A percentile compares a stretch with the other conserved stretches of the same genome.
phyloP scores from a whole-genome alignment of 768 basidiomycete species.

The Mrakia gelida region DNA sequence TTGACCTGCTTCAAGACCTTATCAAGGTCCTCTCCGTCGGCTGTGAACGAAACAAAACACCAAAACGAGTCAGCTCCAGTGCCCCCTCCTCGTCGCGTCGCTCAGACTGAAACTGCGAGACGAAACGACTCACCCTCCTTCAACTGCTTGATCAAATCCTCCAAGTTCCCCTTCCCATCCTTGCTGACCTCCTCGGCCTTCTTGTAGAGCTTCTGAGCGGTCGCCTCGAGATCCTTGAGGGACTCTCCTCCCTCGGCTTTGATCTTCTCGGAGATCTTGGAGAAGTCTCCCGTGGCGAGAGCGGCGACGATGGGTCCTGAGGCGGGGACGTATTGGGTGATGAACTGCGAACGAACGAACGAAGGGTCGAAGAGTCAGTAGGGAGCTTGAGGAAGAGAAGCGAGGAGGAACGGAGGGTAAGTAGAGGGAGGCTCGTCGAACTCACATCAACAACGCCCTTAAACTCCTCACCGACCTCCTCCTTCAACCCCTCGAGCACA shows the following conservation, averaged over 20 bases:
- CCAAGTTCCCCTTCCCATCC: conserved; percentile 41
- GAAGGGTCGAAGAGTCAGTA: not conserved
- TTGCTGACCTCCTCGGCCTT: conserved; percentile 41
- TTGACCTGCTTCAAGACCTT: conserved; percentile 42
- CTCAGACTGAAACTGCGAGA: not conserved
- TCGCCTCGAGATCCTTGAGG: conserved; percentile 40
- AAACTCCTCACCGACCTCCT: conserved; percentile 38
- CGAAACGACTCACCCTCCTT: conserved; percentile 39
- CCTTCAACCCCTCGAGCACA: conserved; percentile 39
- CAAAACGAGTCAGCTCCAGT: not conserved
- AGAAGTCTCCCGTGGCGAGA: conserved; percentile 36
- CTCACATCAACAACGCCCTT: conserved; percentile 41
- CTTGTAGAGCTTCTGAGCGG: conserved; percentile 40
- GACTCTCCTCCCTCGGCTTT: conserved; percentile 41
- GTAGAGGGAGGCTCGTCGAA: conserved; percentile 11
- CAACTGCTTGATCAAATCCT: conserved; percentile 40
- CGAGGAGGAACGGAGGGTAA: too few relatives aligned
- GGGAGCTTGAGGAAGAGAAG: not conserved
- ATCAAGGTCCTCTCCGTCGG: conserved; percentile 43
- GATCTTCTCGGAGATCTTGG: conserved; percentile 38
- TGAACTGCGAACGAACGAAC: conserved; percentile 17
- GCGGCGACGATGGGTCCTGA: conserved; percentile 26
- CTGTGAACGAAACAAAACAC: conserved; percentile 28
- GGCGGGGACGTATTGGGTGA: conserved; percentile 36
- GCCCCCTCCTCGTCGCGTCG: not conserved